Conservation (phyloP, 768 basidiomycete species). For the Termitomyces sp. region DNA sequence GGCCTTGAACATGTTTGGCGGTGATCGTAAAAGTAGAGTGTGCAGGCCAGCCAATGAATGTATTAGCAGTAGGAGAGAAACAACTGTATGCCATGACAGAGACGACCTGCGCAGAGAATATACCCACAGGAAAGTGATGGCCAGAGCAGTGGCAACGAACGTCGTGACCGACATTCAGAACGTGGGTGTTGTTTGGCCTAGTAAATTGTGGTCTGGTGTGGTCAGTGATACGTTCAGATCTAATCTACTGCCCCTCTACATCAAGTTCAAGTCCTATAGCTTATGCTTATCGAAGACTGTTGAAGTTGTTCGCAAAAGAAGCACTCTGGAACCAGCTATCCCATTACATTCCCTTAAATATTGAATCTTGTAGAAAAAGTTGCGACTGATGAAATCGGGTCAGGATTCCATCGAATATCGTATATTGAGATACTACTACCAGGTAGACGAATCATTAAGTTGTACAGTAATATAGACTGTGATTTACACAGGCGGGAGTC, state of each 20-base stretch:
- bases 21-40: constrained; percentile 41
- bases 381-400: too few relatives aligned
- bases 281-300: too few relatives aligned
- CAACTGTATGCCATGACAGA: constrained; percentile 19
- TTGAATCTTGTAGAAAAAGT: background rate
- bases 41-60: constrained; percentile 53
- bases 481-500: constrained; percentile 4
- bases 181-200: background rate
- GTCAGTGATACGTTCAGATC: too few relatives aligned
- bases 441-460: background rate
- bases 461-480: background rate
- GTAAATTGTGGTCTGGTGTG: too few relatives aligned
- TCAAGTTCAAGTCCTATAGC: too few relatives aligned
- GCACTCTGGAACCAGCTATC: background rate
- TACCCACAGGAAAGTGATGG: constrained; percentile 18
- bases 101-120: constrained; percentile 16
- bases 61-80: constrained; percentile 39
- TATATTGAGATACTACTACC: background rate
- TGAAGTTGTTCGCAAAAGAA: background rate
- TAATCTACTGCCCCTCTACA: too few relatives aligned
- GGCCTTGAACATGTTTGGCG: constrained; percentile 59
- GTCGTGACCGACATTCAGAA: constrained; percentile 13
- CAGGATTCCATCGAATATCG: background rate
- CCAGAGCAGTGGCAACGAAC: constrained; percentile 16
- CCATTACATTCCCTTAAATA: background rate